Base-by-base conservation (phyloP, 2,329 filamentous ascomycete genomes). In the Exophiala oligosperma region DNA sequence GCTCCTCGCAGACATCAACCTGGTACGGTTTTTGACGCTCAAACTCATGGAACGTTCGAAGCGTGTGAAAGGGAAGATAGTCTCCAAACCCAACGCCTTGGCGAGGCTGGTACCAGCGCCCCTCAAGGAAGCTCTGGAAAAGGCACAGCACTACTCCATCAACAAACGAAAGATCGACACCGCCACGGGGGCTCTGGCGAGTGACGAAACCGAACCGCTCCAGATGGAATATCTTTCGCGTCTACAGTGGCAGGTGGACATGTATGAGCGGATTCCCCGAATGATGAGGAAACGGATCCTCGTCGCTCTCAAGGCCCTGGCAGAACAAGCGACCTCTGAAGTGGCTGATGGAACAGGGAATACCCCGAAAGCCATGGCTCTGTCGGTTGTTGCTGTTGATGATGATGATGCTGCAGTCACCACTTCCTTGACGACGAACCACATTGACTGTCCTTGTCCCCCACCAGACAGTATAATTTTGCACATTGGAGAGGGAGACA, bases 191-290 rank as follows among this genome's bases (percentile, higher is more conserved):
- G 44, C 2, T 17, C 12, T 24, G 26, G 14, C 32, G 11, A 29
- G 48, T 32, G 35, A 28, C 35, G 9, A 24, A 11, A 29, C 54
- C 21, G 35, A 32, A 14, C 41, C 52, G 4, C n/a, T 40, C 4
- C 56, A 21, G 3, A 52, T 61, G 29, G 41, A 51, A n/a, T 41
- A 60, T 21, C 28, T 48, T 11, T 52, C 26, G 7, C 40, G 55
- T 4, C 24, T 66, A 17, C 57, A 67, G 40, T 67, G 65, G 65
- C 61, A 67, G 37, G 29, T 44, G 6, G 63, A 62, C 21, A 47
- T 67, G 28, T 32, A 50, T 37, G 54, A 55, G 2, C 59, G 65
- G 14, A 32, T 63, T 7, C 49, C 52, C 11, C 47, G 50, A 4
- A 64, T 67, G 11, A 61, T 67, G 56, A 49, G 57, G 28, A 55